Evolutionary conservation across 2,329 filamentous ascomycete species (phyloP), one percentile per base, ranked within the genome.

Genomic region (Epicoccum nigrum): DNA sequence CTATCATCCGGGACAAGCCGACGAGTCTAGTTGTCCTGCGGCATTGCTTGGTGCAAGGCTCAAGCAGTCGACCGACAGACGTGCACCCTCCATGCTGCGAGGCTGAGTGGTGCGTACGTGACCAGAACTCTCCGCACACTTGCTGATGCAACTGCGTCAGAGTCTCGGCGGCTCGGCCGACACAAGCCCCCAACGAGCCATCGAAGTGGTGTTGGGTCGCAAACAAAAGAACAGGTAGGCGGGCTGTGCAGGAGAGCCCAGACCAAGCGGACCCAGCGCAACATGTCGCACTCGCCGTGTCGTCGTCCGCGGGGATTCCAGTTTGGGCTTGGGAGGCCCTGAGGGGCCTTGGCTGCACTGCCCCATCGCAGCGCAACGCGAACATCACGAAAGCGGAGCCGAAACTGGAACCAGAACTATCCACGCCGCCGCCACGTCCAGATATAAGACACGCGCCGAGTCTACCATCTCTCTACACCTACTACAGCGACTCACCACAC

Each of bases 101-200:
- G 65, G 64, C 64, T 61, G 64, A 67, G 64, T 54, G 48, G 52
- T 46, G 54, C 45, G 44, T 51, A 33, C 34, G 48, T 41, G 38
- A 45, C 31, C 17, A 31, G 32, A 35, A 35, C 20, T 11, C 42
- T 37, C 27, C 23, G 43, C 42, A 31, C 21, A 25, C 13, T 32
- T 37, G 43, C 43, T 46, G 49, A 11, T 44, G 47, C 49, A 30
- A n/a, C 27, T 46, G 49, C 44, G 52, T 47, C 53, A 43, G 51
- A 52, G 45, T 45, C 45, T 47, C 41, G 41, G 52, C 41, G 41
- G 51, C 43, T 50, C 34, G 55, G 58, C 56, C 54, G 50, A 43
- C 21, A 21, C 31, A 19, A 17, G 1, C 30, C 13, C n/a, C 31
- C 15, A 38, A 38, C 15, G 30, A 43, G 23, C 31, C 25, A 55